Percentiles rank a stretch among this genome's conserved stretches.
These are phyloP conservation scores for Gaeumannomyces sp. DNA, from an alignment of 2,329 filamentous ascomycete species.

Conservation along the genomic window DNA sequence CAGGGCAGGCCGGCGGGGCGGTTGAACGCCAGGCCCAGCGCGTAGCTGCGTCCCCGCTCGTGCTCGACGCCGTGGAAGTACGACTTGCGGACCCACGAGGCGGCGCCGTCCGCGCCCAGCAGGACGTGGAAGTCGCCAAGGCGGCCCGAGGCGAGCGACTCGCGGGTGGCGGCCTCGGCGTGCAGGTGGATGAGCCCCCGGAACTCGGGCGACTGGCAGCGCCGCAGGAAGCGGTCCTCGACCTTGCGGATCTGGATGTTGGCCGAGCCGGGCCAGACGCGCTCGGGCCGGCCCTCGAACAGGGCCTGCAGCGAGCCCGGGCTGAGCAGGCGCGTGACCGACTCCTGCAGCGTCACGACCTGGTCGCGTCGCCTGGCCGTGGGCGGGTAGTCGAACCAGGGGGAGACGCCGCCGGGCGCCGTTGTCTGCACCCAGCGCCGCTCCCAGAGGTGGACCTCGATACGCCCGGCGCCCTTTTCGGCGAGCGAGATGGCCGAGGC, in stretches of 20 bases:
- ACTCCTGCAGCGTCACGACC: conserved; percentile 30
- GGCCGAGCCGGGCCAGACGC: conserved; percentile 29
- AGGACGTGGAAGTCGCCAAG: conserved; percentile 30
- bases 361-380: conserved; percentile 27
- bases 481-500: conserved; percentile 23
- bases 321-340: conserved; percentile 25
- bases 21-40: conserved; percentile 28
- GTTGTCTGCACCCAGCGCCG: conserved; percentile 24
- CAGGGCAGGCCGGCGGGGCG: conserved; percentile 26
- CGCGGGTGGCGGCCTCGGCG: conserved; percentile 24
- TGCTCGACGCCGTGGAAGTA: conserved; percentile 30
- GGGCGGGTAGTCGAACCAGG: conserved; percentile 23
- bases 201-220: conserved; percentile 27
- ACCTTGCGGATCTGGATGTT: conserved; percentile 33
- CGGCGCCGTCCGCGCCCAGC: conserved; percentile 29
- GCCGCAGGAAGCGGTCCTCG: conserved; percentile 29
- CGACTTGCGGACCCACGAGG: conserved; percentile 27
- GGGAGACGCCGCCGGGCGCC: conserved; percentile 12
- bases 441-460: conserved; percentile 30
- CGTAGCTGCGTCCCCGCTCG: conserved; percentile 27
- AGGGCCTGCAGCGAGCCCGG: conserved; percentile 23
- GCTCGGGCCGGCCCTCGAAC: conserved; percentile 26
- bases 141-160: conserved; percentile 21
- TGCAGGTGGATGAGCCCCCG: conserved; percentile 26
- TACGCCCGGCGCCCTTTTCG: conserved; percentile 25